Percentiles rank a stretch among this genome's conserved stretches.
Evolutionary conservation across 2,329 filamentous ascomycete genomes (phyloP).

Genomic region (Botrytis hyacinthi): DNA sequence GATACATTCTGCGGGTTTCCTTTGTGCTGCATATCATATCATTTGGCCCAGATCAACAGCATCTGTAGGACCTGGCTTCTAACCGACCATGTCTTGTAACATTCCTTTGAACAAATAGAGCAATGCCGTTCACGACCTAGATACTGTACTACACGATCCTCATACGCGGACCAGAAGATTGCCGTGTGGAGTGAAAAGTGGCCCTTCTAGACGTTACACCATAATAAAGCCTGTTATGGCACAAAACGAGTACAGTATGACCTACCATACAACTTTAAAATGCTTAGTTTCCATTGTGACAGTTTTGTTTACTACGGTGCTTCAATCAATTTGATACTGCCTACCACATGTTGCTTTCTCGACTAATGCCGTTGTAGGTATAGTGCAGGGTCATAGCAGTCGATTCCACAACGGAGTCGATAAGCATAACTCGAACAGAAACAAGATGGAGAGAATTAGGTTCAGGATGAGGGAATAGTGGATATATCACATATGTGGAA

Average conservation of each 20-base stretch:
- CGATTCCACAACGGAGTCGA: background rate
- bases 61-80: background rate
- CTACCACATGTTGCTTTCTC: background rate
- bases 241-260: constrained; percentile 10
- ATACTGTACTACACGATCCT: background rate
- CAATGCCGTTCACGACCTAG: background rate
- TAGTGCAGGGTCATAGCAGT: background rate
- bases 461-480: constrained; percentile 3
- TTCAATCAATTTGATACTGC: constrained; percentile 13
- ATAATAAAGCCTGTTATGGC: background rate
- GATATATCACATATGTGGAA: background rate
- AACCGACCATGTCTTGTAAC: background rate
- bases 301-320: background rate
- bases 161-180: constrained; percentile 1
- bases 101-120: background rate
- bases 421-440: background rate
- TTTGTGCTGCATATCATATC: too few species aligned
- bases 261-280: background rate
- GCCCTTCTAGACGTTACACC: background rate
- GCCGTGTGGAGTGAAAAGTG: background rate
- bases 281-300: background rate
- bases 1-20: too few species aligned
- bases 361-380: background rate
- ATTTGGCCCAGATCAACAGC: too few species aligned
- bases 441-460: constrained; percentile 10